Conservation (phyloP, 306 rosid species). For the Pterocarpus macrocarpus region DNA sequence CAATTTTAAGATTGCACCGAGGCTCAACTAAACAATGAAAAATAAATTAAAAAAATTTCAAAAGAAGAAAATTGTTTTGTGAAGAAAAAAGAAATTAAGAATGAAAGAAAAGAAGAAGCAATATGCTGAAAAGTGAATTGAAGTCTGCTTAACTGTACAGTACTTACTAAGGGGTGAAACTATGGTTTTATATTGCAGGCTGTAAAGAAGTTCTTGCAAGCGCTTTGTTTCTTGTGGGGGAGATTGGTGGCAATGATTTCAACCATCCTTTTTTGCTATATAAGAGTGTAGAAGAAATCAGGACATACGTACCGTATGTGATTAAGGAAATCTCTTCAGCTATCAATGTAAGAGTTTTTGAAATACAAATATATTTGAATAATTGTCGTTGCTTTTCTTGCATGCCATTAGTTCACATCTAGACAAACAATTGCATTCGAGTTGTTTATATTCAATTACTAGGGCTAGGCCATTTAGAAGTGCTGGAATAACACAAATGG, state of each 20-base stretch:
- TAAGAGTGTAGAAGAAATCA: conserved; percentile 30
- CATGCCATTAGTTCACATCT: background rate
- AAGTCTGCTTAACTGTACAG: no score
- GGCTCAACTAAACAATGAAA: no score
- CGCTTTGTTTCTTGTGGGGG: conserved; percentile 47
- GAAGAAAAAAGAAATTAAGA: no score
- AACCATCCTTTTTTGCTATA: conserved; percentile 17
- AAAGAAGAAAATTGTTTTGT: no score
- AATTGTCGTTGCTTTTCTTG: background rate
- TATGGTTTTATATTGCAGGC: conserved; percentile 23
- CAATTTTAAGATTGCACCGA: no score
- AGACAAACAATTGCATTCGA: background rate
- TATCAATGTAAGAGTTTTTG: background rate
- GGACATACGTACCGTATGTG: conserved; percentile 34
- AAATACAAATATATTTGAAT: background rate
- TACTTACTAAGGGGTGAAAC: background rate
- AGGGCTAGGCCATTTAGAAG: background rate
- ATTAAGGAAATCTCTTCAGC: conserved; percentile 39
- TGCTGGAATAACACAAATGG: background rate
- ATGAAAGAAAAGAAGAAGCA: no score
- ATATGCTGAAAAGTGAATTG: no score
- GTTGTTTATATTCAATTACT: no score
- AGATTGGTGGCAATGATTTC: conserved; percentile 62
- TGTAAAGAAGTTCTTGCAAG: conserved; percentile 42
- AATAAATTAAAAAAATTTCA: no score